phyloP scores from a whole-genome alignment of 1,284 basidiomycete genomes.

The Ustilago loliicola region DNA sequence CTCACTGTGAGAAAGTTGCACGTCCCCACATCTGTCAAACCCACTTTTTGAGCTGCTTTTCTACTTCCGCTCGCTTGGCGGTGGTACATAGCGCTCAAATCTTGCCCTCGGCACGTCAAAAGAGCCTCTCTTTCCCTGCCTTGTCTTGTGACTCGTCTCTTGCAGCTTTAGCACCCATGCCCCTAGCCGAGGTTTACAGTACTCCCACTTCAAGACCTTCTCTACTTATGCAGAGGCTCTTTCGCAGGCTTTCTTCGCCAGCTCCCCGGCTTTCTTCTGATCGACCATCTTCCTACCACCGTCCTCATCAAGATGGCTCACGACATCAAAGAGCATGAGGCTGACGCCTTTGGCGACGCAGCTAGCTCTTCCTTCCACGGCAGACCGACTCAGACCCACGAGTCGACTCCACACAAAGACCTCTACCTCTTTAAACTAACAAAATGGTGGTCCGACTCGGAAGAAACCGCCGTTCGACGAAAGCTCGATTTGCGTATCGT shows the following conservation, averaged over 20 bases:
- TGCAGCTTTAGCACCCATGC: too few relatives aligned
- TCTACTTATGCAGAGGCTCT: too few relatives aligned
- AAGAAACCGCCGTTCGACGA: constrained; percentile 45
- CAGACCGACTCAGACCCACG: not conserved
- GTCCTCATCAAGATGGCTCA: constrained; percentile 4
- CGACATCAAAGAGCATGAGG: constrained; percentile 7
- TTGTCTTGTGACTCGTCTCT: too few relatives aligned
- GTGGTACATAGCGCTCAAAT: too few relatives aligned
- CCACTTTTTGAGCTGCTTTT: not conserved
- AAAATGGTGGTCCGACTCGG: constrained; percentile 60
- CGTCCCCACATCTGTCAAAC: not conserved
- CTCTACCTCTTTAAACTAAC: constrained; percentile 27
- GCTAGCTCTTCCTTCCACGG: not conserved
- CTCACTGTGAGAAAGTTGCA: not conserved
- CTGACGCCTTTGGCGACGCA: not conserved
- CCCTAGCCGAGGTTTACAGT: too few relatives aligned
- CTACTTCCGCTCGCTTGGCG: too few relatives aligned
- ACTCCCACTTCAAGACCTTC: too few relatives aligned
- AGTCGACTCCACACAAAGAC: constrained; percentile 3
- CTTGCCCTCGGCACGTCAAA: too few relatives aligned
- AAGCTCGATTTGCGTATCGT: constrained; percentile 57
- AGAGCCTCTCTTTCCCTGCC: too few relatives aligned
- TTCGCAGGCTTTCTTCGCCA: not conserved
- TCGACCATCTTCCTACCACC: not conserved
- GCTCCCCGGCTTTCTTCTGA: not conserved